Evolutionary conservation across 2,329 filamentous ascomycete species (phyloP), one percentile per base, ranked within the genome.

Genomic region (Claviceps arundinis): DNA sequence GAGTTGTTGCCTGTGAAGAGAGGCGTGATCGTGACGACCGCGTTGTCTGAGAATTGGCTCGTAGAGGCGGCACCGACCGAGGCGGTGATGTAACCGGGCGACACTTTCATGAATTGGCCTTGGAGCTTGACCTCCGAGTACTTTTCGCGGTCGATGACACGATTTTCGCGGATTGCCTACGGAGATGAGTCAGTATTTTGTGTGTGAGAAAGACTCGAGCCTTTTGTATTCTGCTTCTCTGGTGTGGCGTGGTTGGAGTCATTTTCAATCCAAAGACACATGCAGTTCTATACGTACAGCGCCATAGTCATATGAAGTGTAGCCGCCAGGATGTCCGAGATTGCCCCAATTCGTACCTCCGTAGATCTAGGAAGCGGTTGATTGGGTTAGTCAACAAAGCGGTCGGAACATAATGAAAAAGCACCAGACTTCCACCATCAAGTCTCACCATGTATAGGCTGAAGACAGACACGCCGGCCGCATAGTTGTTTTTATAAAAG

Each of bases 331-430:
- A 57, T 88, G 80, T 0, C 86, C 84, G 4, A 88, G 65, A 56
- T 89, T 90, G 0, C 87, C 87, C 87, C 87, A 91, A 62, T 91
- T 93, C 0, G 87, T 90, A 5, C 87, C 87, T 14, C 87, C 87
- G 57, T 76, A 87, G 1, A 77, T 82, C 77, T 78, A 37, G 2
- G 11, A 14, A 37, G 40, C 9, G 17, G 16, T 9, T 6, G 11
- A 49, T 49, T 11, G n/a, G 14, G 16, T 14, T 22, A 17, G 26
- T 50, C 6, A 34, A 13, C 7, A 41, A 2, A 22, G n/a, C 5
- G 5, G 13, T 16, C 14, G 13, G 9, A 48, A 9, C 9, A 8
- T 30, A 45, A 19, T 5, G 5, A 48, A 8, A 40, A 19, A 19
- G 19, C n/a, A 9, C 38, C 8, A 11, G 30, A 16, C 2, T 19